Percentiles rank a stretch among this genome's conserved stretches.
These are phyloP conservation scores for Ziziphus jujuba DNA, from an alignment of 306 rosid species.

Conservation along the genomic window DNA sequence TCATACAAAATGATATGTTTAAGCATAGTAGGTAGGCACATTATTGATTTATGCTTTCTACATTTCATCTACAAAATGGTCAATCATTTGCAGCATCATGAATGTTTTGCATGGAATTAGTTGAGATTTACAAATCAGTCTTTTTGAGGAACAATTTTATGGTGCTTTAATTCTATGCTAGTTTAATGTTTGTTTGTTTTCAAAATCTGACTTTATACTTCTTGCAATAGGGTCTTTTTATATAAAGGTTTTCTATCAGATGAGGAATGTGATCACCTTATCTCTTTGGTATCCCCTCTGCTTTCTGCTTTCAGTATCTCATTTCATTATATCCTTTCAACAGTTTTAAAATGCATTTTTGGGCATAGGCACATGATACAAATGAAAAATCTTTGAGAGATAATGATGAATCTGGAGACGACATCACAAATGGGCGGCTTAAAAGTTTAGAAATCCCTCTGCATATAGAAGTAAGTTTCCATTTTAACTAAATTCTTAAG, in stretches of 20 bases:
- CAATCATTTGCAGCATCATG: neutral
- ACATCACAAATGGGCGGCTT: constrained; percentile 12
- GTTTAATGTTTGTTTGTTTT: neutral
- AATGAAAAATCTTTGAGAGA: constrained; percentile 40
- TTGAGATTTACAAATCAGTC: neutral
- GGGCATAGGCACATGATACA: constrained; percentile 41
- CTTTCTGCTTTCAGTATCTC: constrained; percentile 16
- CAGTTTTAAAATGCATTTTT: constrained; percentile 16
- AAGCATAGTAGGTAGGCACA: neutral
- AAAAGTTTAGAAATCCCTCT: constrained; percentile 30
- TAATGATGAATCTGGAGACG: constrained; percentile 23
- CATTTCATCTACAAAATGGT: neutral
- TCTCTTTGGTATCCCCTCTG: constrained; percentile 54
- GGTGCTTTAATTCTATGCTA: neutral
- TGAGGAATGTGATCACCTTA: constrained; percentile 77
- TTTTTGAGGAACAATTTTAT: neutral
- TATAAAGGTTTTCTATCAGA: constrained; percentile 61
- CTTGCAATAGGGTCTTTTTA: constrained; percentile 63
- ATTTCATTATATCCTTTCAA: constrained; percentile 15
- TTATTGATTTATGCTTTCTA: neutral
- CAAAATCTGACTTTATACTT: constrained; percentile 19
- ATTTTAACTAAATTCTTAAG: neutral
- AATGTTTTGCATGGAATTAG: neutral
- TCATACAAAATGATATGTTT: neutral
- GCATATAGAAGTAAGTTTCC: constrained; percentile 45